Conservation (phyloP, 768 basidiomycete species). For the Lanmaoa pseudosensibilis region DNA sequence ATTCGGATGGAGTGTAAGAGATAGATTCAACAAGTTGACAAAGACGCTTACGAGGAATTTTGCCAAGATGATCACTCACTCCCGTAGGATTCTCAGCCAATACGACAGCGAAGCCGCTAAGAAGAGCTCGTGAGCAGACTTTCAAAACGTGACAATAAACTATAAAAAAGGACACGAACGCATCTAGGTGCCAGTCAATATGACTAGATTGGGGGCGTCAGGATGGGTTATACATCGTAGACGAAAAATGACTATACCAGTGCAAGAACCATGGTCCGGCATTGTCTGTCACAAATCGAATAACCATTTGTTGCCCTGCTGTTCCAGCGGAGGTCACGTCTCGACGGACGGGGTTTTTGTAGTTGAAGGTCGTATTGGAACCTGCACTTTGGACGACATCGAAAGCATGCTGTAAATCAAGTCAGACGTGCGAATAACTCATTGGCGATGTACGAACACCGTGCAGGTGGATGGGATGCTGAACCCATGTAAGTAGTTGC, state of each 20-base stretch:
- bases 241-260: conserved; percentile 24
- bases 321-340: conserved; percentile 29
- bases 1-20: neutral
- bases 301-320: conserved; percentile 43
- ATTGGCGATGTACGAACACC: conserved; percentile 19
- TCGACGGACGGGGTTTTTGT: conserved; percentile 38
- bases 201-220: conserved; percentile 18
- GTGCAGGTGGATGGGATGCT: conserved; percentile 34
- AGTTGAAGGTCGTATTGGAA: conserved; percentile 28
- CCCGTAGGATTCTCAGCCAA: conserved; percentile 27
- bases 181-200: conserved; percentile 31
- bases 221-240: neutral
- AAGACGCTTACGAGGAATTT: conserved; percentile 15
- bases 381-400: conserved; percentile 36
- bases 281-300: conserved; percentile 65
- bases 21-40: neutral
- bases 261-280: conserved; percentile 57
- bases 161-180: conserved; percentile 16
- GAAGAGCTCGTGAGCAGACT: neutral
- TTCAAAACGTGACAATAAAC: neutral
- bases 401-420: conserved; percentile 34
- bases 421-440: neutral
- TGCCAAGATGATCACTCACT: conserved; percentile 10
- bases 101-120: conserved; percentile 29
- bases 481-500: neutral